Percentiles rank a stretch among this genome's conserved stretches.
Evolutionary conservation across 2,329 filamentous ascomycete genomes (phyloP).

Genomic region (Aureobasidium melanogenum): DNA sequence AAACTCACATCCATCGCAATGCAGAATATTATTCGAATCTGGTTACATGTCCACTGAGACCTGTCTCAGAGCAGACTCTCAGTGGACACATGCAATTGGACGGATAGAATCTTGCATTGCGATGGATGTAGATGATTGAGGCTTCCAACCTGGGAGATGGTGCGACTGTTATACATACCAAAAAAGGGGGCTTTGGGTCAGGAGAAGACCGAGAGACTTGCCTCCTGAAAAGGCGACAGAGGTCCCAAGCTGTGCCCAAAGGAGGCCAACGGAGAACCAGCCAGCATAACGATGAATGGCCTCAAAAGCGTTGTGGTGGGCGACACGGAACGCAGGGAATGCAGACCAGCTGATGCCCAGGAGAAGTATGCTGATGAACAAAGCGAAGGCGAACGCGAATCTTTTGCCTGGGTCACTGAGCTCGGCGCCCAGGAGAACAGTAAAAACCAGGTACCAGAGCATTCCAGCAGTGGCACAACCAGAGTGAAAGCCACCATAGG

Average conservation of each 20-base stretch:
- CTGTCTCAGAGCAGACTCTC: not conserved
- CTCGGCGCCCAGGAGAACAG: slow-evolving; percentile 23
- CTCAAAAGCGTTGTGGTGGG: slow-evolving; percentile 62
- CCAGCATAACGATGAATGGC: slow-evolving; percentile 62
- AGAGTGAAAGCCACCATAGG: slow-evolving; percentile 33
- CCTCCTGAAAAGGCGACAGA: slow-evolving; percentile 30
- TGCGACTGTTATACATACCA: slow-evolving; percentile 37
- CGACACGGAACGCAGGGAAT: slow-evolving; percentile 53
- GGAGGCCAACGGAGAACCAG: slow-evolving; percentile 57
- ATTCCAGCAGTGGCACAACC: slow-evolving; percentile 29
- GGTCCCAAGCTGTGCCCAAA: slow-evolving; percentile 56
- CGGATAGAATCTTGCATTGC: not conserved
- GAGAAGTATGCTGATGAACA: slow-evolving; percentile 50
- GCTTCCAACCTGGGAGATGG: not conserved
- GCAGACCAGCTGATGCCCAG: slow-evolving; percentile 53
- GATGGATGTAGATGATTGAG: not conserved
- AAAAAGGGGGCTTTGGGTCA: slow-evolving; percentile 46
- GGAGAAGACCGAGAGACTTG: slow-evolving; percentile 21
- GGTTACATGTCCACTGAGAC: not conserved
- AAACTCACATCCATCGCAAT: not conserved
- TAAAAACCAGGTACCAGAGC: slow-evolving; percentile 38
- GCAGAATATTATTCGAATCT: not conserved
- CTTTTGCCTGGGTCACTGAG: slow-evolving; percentile 16
- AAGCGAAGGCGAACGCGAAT: slow-evolving; percentile 46
- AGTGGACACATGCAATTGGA: not conserved